phyloP scores from a whole-genome alignment of 2,329 filamentous ascomycete species.

The Reticulascus tulasneorum region DNA sequence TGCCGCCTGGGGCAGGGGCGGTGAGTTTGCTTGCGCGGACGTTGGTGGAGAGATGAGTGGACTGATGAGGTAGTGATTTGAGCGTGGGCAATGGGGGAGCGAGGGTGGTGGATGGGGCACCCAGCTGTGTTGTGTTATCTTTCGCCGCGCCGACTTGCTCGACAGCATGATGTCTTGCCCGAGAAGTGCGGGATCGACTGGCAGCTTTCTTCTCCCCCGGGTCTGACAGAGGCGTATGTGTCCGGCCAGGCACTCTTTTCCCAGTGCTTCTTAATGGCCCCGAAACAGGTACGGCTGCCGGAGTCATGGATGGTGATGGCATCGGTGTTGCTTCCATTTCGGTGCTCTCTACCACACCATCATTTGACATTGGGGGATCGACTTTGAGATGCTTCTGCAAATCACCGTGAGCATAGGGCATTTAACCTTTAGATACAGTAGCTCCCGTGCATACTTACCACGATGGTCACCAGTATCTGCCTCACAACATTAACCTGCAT shows the following conservation, averaged over 20 bases:
- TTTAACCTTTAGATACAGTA: not conserved
- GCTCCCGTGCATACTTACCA: not conserved
- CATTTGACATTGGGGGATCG: not conserved
- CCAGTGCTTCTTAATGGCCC: slow-evolving; percentile 2
- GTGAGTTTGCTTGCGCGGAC: slow-evolving; percentile 6
- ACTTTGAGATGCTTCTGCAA: slow-evolving; percentile 1
- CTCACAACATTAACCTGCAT: slow-evolving; percentile 6
- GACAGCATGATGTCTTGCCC: not conserved
- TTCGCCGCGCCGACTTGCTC: not conserved
- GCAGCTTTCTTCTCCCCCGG: not conserved
- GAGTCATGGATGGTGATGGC: not conserved
- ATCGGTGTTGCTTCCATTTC: not conserved
- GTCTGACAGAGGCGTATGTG: not conserved
- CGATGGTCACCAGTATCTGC: slow-evolving; percentile 1
- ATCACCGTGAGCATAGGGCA: not conserved
- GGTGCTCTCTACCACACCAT: not conserved
- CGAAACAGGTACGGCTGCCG: not conserved
- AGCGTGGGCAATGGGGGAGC: slow-evolving; percentile 1
- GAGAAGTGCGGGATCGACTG: not conserved
- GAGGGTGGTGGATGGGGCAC: not conserved
- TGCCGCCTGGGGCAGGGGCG: not conserved
- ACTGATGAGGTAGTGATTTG: slow-evolving; percentile 9
- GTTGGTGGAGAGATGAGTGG: slow-evolving; percentile 6
- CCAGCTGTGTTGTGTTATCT: not conserved
- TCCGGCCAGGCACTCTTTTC: slow-evolving; percentile 1